Percentiles rank a stretch among this genome's conserved stretches.
These are phyloP conservation scores for Physcia stellaris DNA, from an alignment of 495 filamentous ascomycete species.

Conservation along the genomic window DNA sequence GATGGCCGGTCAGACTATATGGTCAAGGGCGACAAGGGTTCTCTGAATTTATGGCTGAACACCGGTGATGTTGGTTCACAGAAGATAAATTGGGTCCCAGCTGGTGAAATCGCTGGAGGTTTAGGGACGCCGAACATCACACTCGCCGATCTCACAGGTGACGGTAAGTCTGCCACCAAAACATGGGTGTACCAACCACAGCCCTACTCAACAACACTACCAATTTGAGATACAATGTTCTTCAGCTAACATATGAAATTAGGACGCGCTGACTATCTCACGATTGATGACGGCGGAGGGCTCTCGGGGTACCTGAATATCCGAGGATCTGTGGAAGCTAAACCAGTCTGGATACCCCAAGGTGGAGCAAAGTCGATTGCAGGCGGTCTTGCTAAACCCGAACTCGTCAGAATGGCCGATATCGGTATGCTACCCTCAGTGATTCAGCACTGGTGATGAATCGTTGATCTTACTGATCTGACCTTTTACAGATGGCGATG, in stretches of 20 bases:
- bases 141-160: conserved; percentile 3
- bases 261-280: conserved; percentile 1
- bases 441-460: background rate
- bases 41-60: background rate
- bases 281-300: background rate
- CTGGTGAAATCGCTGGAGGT: background rate
- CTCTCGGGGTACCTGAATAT: background rate
- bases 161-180: background rate
- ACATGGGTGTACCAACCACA: background rate
- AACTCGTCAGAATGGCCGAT: background rate
- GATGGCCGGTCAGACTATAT: conserved; percentile 1
- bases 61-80: background rate
- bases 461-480: background rate
- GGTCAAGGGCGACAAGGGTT: background rate
- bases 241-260: too few relatives aligned
- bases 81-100: background rate
- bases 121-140: conserved; percentile 1
- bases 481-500: background rate
- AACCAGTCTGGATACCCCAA: background rate
- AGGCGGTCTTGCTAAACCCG: background rate
- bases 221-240: too few relatives aligned
- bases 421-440: background rate
- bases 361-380: background rate
- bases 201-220: too few relatives aligned
- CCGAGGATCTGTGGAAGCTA: background rate